Base-by-base conservation (phyloP, 2,329 filamentous ascomycete genomes). In the Venturiaceae sp. region DNA sequence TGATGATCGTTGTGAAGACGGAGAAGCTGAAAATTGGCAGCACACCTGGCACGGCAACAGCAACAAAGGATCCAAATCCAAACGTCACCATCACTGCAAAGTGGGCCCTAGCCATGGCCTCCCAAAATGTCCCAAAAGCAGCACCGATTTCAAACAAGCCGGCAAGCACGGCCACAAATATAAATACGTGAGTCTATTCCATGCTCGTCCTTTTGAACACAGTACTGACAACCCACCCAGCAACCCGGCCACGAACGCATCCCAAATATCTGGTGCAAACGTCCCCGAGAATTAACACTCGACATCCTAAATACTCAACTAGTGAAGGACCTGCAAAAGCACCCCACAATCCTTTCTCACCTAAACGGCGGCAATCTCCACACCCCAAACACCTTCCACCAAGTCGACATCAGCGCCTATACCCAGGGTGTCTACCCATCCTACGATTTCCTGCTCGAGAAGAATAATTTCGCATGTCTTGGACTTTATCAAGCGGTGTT, bases 211-310 rank as follows among this genome's bases (percentile, higher is more conserved):
- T 11, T 8, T 52, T 7, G 37, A 19, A 5, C 6, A 5, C 46
- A 5, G 6, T 28, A 19, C 46, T 52, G 8, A 52, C 32, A 34
- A 34, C 8, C 9, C 16, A 23, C 52, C n/a, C 32, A 53, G 52
- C 66, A 63, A 2, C 63, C 62, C 8, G 74, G 72, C 30, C 59
- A 71, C 46, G 74, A 77, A 62, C 64, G 67, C 6, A 74, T 77
- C 58, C 75, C 75, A 2, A 66, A 74, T 37, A 73, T 76, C 63
- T 71, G 66, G 66, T 70, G 69, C 64, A 65, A 65, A 30, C 65
- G 69, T 39, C 67, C 67, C 62, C 52, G 13, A 13, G 11, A 16
- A 28, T 16, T 50, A 3, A 30, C 44, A 3, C 13, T 50, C 44
- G 26, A 5, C 44, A 13, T n/a, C 23, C 44, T 50, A 23, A 30